Percentiles rank a stretch among this genome's conserved stretches.
phyloP scores from a whole-genome alignment of 345 rosid genomes.

The Gossypium herbaceum region DNA sequence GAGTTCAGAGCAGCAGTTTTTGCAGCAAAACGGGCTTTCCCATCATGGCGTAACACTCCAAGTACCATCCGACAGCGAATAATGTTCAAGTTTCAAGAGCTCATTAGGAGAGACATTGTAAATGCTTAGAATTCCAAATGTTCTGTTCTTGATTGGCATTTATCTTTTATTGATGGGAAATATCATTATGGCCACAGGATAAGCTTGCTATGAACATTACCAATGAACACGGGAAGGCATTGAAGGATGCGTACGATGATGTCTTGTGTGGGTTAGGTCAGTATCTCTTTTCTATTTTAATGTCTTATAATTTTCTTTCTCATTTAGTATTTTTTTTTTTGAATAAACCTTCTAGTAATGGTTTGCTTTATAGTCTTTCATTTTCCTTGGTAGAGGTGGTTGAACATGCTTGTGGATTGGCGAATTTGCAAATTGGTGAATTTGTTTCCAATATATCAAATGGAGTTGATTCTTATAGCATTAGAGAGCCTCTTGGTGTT shows the following conservation, averaged over 20 bases:
- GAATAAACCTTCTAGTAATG: neutral
- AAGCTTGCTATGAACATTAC: constrained; percentile 55
- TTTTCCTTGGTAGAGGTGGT: constrained; percentile 69
- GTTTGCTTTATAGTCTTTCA: constrained; percentile 5
- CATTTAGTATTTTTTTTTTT: constrained; percentile 14
- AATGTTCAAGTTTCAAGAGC: constrained; percentile 70
- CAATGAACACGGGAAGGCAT: constrained; percentile 68
- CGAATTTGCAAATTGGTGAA: constrained; percentile 85
- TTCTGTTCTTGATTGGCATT: constrained; percentile 1
- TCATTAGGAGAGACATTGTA: constrained; percentile 60
- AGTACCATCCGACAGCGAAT: constrained; percentile 49
- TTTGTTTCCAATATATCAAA: constrained; percentile 75
- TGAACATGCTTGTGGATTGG: constrained; percentile 99
- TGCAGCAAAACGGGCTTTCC: constrained; percentile 66
- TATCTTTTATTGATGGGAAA: constrained; percentile 10
- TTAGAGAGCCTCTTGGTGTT: constrained; percentile 94
- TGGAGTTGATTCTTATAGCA: constrained; percentile 88
- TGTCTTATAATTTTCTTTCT: neutral
- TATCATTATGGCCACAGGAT: constrained; percentile 33
- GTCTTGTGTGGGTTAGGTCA: constrained; percentile 90
- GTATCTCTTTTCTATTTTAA: constrained; percentile 12
- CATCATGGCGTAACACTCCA: constrained; percentile 52
- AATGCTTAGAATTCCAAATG: neutral
- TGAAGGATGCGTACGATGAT: constrained; percentile 96
- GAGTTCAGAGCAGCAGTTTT: constrained; percentile 63